phyloP scores from a whole-genome alignment of 148 eudicot genomes.

The Camellia japonica region DNA sequence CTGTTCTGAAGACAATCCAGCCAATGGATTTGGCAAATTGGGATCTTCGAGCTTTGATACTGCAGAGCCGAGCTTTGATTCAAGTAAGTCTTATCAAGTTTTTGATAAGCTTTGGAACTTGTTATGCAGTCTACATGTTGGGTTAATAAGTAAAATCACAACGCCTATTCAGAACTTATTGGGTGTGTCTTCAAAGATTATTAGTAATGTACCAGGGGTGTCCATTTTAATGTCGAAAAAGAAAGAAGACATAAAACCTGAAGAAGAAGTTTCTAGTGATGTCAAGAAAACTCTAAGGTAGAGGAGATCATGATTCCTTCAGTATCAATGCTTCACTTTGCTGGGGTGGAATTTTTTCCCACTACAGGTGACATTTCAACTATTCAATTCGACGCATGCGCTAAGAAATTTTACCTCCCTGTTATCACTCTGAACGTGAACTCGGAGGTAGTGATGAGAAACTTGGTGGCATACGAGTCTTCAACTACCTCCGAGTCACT shows the following conservation, averaged over 20 bases:
- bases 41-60: neutral
- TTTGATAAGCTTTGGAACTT: neutral
- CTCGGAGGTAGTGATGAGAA: constrained; percentile 20
- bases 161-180: neutral
- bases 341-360: neutral
- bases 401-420: constrained; percentile 9
- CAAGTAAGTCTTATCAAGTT: neutral
- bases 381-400: neutral
- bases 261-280: constrained; percentile 20
- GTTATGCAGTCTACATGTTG: neutral
- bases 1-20: too few species aligned
- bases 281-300: constrained; percentile 2
- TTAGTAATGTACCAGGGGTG: neutral
- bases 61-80: neutral
- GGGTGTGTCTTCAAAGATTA: neutral
- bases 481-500: constrained; percentile 13
- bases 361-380: constrained; percentile 10
- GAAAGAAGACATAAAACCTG: neutral
- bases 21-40: too few species aligned
- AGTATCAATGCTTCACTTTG: constrained; percentile 19
- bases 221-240: neutral
- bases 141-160: neutral
- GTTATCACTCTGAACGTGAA: neutral
- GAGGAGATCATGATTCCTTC: constrained; percentile 38
- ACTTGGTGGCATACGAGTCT: constrained; percentile 23